Percentiles rank a stretch among this genome's conserved stretches.
These are phyloP conservation scores for Heracleum sosnowskyi DNA, from an alignment of 129 eudicot genomes.

Conservation along the genomic window DNA sequence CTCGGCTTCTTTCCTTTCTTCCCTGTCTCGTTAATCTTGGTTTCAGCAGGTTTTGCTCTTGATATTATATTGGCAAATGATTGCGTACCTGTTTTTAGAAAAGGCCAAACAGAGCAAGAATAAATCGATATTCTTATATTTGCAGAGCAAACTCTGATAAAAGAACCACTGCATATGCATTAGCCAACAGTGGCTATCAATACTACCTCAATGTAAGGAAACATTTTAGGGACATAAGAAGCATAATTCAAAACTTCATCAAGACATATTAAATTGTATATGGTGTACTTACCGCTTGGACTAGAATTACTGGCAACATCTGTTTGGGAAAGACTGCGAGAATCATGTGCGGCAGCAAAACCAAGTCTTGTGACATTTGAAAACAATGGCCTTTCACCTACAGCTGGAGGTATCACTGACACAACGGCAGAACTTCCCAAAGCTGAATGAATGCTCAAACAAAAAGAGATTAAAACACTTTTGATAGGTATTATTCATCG, in stretches of 20 bases:
- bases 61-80: slow-evolving; percentile 82
- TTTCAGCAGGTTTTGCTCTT: slow-evolving; percentile 52
- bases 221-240: not conserved
- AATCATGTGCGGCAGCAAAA: slow-evolving; percentile 79
- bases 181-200: not conserved
- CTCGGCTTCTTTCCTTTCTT: slow-evolving; percentile 78
- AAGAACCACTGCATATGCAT: not conserved
- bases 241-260: not conserved
- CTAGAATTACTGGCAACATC: slow-evolving; percentile 27
- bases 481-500: no score
- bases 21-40: slow-evolving; percentile 40
- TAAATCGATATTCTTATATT: not conserved
- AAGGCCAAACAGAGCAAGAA: not conserved
- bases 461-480: not conserved
- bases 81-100: slow-evolving; percentile 18
- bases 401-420: slow-evolving; percentile 59
- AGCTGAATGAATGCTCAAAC: slow-evolving; percentile 32
- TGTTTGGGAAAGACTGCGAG: slow-evolving; percentile 19
- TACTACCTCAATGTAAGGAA: not conserved
- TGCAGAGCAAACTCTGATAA: not conserved
- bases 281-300: slow-evolving; percentile 29
- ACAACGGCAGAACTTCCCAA: slow-evolving; percentile 58
- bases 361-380: slow-evolving; percentile 91
- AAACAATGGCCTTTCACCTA: slow-evolving; percentile 56
- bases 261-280: not conserved